These are phyloP conservation scores for Colletotrichum lindemuthianum DNA, from an alignment of 2,329 filamentous ascomycete genomes.

Conservation along the genomic window DNA sequence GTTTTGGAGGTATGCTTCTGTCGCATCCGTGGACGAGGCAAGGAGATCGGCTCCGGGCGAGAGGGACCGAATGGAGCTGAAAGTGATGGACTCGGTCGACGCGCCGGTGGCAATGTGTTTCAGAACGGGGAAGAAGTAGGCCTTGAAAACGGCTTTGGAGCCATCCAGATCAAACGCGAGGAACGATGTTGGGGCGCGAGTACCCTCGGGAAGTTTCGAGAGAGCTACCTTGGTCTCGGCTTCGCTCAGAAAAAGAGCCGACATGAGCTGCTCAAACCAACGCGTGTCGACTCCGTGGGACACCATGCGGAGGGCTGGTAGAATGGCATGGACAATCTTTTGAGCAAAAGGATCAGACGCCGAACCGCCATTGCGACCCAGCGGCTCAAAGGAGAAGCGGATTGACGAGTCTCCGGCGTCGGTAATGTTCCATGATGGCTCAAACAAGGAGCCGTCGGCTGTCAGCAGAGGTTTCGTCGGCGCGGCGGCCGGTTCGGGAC, in stretches of 20 bases:
- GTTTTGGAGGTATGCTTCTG: conserved; percentile 37
- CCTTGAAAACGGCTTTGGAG: conserved; percentile 37
- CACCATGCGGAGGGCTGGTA: conserved; percentile 27
- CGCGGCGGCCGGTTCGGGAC: conserved; percentile 25
- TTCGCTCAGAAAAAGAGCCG: conserved; percentile 38
- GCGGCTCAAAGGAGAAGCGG: conserved; percentile 36
- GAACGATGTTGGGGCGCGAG: conserved; percentile 40
- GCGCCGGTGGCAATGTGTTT: conserved; percentile 40
- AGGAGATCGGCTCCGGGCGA: conserved; percentile 37
- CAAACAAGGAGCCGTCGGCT: conserved; percentile 33
- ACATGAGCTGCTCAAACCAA: conserved; percentile 40
- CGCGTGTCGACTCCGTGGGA: conserved; percentile 26
- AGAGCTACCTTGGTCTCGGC: conserved; percentile 28
- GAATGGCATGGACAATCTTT: conserved; percentile 30
- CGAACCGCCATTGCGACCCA: conserved; percentile 32
- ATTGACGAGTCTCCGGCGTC: conserved; percentile 32
- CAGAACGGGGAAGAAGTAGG: conserved; percentile 41
- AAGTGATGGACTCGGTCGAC: conserved; percentile 37
- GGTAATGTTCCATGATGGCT: conserved; percentile 35
- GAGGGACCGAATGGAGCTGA: conserved; percentile 39
- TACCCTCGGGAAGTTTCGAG: conserved; percentile 33
- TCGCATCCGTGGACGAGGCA: conserved; percentile 33
- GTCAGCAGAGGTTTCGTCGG: conserved; percentile 33
- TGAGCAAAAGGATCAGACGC: conserved; percentile 33
- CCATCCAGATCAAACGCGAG: conserved; percentile 42